Evolutionary conservation across 805 yeast species (phyloP).

Genomic region (Zygotorulaspora chibaensis): DNA sequence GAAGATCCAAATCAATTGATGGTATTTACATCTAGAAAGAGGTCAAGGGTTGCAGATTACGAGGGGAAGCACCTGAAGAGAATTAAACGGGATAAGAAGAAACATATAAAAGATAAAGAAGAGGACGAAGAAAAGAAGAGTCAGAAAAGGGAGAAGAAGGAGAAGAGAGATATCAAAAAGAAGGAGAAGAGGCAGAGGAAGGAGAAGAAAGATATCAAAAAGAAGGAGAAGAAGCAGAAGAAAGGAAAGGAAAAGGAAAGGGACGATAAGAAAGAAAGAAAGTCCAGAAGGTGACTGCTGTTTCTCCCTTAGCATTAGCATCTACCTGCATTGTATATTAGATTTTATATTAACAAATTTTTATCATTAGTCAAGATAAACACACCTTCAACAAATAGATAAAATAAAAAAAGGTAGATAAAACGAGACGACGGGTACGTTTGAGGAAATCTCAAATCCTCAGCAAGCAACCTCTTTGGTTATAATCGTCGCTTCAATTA

Average conservation of each 20-base stretch:
- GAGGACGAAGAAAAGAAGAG: conserved; percentile 23
- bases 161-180: conserved; percentile 24
- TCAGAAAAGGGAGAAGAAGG: conserved; percentile 24
- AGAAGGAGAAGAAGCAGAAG: neutral
- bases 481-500: no score
- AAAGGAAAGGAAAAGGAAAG: neutral
- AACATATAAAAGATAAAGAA: conserved; percentile 23
- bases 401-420: no score
- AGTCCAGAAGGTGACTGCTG: neutral
- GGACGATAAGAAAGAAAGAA: neutral
- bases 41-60: conserved; percentile 15
- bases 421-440: no score
- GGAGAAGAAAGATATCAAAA: conserved; percentile 22
- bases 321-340: no score
- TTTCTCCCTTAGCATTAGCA: no score
- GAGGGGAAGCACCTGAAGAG: conserved; percentile 14
- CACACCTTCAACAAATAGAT: no score
- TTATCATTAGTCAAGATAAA: no score
- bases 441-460: no score
- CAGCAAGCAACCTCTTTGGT: no score
- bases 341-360: no score
- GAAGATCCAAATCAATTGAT: conserved; percentile 7
- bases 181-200: conserved; percentile 21
- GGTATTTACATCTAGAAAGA: conserved; percentile 7
- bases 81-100: conserved; percentile 17